Base-by-base conservation (phyloP, 345 rosid species). In the Hirschfeldia incana region DNA sequence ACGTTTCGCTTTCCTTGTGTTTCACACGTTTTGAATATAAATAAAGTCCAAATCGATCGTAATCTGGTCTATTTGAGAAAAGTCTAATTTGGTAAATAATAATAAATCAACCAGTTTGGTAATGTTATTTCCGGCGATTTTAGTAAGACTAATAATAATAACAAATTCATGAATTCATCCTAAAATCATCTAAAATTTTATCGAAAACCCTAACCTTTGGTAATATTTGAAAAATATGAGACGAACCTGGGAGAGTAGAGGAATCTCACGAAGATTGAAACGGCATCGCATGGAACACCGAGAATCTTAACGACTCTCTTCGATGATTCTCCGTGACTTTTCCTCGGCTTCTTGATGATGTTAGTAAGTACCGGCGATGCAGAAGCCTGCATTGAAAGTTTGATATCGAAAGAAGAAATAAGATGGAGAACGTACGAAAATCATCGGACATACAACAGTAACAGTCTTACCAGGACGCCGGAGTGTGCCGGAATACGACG, bases 271-370 rank as follows among this genome's bases (percentile, higher is more conserved):
- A 94, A 94, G 1, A 90, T 81, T 0, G 86, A 83, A 70, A 94
- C 98, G 69, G 98, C 97, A 58, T 83, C 87, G 84, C 87, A 82
- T 1, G 97, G 97, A 51, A 94, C 98, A 11, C 98, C 97, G 67
- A 87, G 87, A 76, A 94, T 90, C 33, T 86, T 88, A 17, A 94
- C 83, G 76, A 88, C 72, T 77, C 53, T 84, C 78, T 83, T 86
- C 0, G 93, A 84, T 57, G 76, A 39, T 73, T 88, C 84, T 21
- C 86, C 85, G 80, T 82, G 86, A 77, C 83, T 29, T 44, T 74
- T 13, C 88, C 90, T 59, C 84, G 73, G 59, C 84, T 89, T 30
- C 37, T 74, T 65, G 1, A 94, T 87, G 65, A 88, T 51, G 69
- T 80, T 89, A 44, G 83, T 90, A 76, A 94, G 77, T 7, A 92